Base-by-base conservation (phyloP, 495 filamentous ascomycete species). In the Usnea hakonensis region DNA sequence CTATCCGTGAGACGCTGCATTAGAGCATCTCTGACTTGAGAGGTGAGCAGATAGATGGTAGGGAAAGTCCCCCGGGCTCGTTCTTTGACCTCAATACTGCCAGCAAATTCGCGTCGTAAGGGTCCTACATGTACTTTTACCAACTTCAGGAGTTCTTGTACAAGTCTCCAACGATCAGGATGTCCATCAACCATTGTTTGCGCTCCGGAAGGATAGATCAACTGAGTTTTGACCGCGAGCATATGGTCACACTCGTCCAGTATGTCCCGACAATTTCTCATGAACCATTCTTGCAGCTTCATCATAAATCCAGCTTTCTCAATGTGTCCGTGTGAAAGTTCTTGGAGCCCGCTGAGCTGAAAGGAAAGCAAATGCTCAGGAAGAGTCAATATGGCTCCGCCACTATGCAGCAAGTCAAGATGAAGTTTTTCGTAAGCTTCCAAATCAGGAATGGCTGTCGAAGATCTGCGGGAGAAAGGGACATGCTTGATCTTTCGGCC, bases 331-430 rank as follows among this genome's bases (percentile, higher is more conserved):
- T 41, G 68, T 35, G 74, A 69, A 5, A 76, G 66, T 35, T 69
- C 68, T 57, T 91, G 85, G 2, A 87, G 68, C 0, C 81, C 85
- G 76, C 85, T 85, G 14, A 91, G 72, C 65, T 85, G 78, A 65
- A 90, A 85, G 0, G 87, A 90, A 0, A 90, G 76, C 0, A 89
- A 70, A 61, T 91, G 87, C 67, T 91, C 88, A 0, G 88, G 88
- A 30, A 87, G 81, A 1, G 81, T 70, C 0, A 90, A 64, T 10
- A 90, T 72, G 38, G 89, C 72, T 0, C 81, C 85, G 5, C 81
- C 76, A 5, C 56, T 64, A 0, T 44, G 35, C 64, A 69, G 74
- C 63, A 86, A 88, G 26, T 79, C 71, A 5, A 75, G 52, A 19
- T 80, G 75, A 8, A 86, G 69, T 0, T 65, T 38, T 0, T 41